Percentiles rank a stretch among this genome's conserved stretches.
Evolutionary conservation across 129 eudicot species (phyloP).

Genomic region (Cynara cardunculus): DNA sequence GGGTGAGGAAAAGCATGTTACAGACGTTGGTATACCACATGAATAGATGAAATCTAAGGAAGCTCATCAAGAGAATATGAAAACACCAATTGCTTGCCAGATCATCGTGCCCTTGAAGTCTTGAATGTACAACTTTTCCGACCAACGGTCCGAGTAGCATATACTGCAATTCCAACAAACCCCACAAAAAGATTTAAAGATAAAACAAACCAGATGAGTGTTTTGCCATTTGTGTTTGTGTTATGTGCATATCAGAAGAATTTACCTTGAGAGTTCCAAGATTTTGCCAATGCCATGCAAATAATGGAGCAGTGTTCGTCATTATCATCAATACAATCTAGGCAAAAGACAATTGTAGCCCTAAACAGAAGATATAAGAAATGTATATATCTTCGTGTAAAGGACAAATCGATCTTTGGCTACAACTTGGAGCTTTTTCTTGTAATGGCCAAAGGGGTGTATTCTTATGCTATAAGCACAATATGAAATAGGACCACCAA

Average conservation of each 20-base stretch:
- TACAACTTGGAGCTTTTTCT: neutral
- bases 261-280: constrained; percentile 64
- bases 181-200: neutral
- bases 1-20: constrained; percentile 74
- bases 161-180: constrained; percentile 33
- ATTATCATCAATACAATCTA: neutral
- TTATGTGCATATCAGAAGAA: neutral
- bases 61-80: constrained; percentile 56
- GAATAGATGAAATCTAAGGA: constrained; percentile 46
- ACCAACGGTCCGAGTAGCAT: constrained; percentile 61
- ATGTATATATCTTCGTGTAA: neutral
- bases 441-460: constrained; percentile 21
- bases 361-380: neutral
- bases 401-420: neutral
- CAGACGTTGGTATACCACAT: constrained; percentile 47
- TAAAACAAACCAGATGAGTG: neutral
- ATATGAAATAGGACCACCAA: constrained; percentile 16
- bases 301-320: constrained; percentile 37
- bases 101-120: constrained; percentile 28
- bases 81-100: constrained; percentile 52
- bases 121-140: constrained; percentile 41
- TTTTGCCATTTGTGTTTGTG: neutral
- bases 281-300: constrained; percentile 63
- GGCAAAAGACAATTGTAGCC: constrained; percentile 7
- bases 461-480: constrained; percentile 8